phyloP scores from a whole-genome alignment of 345 rosid genomes.

The Garcia nutans region DNA sequence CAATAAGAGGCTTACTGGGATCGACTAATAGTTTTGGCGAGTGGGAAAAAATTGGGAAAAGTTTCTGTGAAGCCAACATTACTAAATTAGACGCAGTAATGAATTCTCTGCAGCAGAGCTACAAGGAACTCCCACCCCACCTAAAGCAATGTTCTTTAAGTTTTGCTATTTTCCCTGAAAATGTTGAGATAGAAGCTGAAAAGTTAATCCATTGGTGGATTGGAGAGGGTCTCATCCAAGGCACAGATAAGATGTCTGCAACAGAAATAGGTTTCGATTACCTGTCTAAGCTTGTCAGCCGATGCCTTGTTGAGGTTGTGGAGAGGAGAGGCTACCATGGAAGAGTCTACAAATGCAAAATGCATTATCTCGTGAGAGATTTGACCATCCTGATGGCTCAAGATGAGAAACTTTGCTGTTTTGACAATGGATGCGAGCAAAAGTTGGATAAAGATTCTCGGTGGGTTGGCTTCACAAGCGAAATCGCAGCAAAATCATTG shows the following conservation, averaged over 20 bases:
- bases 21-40: neutral
- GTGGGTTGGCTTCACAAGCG: neutral
- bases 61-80: neutral
- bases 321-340: neutral
- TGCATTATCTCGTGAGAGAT: neutral
- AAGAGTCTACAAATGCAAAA: neutral
- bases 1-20: constrained; percentile 8
- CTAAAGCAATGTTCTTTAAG: neutral
- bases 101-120: neutral
- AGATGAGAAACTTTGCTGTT: neutral
- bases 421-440: neutral
- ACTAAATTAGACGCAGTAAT: neutral
- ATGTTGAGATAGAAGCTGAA: neutral
- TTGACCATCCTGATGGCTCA: neutral
- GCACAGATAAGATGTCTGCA: neutral
- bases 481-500: neutral
- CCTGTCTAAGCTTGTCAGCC: neutral
- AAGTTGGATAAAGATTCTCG: neutral
- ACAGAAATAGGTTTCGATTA: neutral
- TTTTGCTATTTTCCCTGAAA: neutral
- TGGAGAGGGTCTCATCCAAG: neutral
- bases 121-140: neutral
- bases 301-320: neutral
- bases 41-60: neutral
- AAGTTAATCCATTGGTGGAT: neutral